Evolutionary conservation across 2,329 filamentous ascomycete species (phyloP), one percentile per base, ranked within the genome.

Genomic region (Alternaria rosae): DNA sequence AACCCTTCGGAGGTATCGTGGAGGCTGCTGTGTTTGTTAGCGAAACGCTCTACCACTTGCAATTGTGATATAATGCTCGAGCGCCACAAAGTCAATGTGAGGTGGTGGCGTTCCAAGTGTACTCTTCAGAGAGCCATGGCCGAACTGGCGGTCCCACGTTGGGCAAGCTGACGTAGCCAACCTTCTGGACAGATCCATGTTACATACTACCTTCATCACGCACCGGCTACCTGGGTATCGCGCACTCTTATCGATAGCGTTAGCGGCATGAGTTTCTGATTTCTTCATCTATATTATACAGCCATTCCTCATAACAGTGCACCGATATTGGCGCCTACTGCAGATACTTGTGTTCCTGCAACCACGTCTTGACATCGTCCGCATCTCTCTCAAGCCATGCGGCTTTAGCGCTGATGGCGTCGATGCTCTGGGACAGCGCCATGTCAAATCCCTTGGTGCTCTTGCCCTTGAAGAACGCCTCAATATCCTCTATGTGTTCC

Each of bases 391-490:
- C 82, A 58, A 96, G 78, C 92, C 92, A 97, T 62, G 89, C 87
- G 71, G 90, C 86, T 87, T 97, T 98, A 57, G 93, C 93, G 64
- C 88, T 87, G 73, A 97, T 91, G 5, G 89, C 86, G 78, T 98
- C 94, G 70, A 91, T 86, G 78, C 91, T 94, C 84, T 98, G 94
- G n/a, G 93, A 92, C 60, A 98, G 84, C 51, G 92, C 89, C 77
- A 94, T 90, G 75, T 97, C 92, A 74, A 93, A 98, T 44, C 93
- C 89, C 83, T 92, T 97, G 63, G 91, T 96, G 77, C 92, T 92
- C 84, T 92, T 93, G 67, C 86, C 83, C 32, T 84, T 85, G 77
- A 97, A 98, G 86, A 97, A 98, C 6, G 84, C 83, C 79, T 94
- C 85, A 23, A 97, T 89, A 63, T 89, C 86, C 65, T 88, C 85